A percentile compares a stretch with the other conserved stretches of the same genome.
Conservation (phyloP, 768 basidiomycete genomes). For the Podaxis rugospora region DNA sequence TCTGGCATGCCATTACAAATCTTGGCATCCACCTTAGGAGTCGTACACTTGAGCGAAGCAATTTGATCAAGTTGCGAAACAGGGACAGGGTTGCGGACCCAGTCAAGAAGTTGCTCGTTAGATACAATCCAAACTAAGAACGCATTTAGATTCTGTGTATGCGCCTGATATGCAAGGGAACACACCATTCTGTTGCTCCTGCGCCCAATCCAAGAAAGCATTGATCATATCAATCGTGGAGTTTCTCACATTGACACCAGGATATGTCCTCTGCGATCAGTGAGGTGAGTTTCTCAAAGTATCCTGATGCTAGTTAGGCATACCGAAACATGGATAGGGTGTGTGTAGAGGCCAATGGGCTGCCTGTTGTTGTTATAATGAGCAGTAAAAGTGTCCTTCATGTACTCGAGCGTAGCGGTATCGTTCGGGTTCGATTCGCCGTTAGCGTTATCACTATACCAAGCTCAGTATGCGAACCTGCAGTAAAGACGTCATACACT, state of each 20-base stretch:
- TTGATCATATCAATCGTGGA: constrained; percentile 75
- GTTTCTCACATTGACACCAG: constrained; percentile 46
- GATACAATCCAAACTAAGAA: constrained; percentile 68
- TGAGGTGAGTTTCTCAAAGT: background rate
- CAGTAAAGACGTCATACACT: constrained; percentile 21
- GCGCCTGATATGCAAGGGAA: background rate
- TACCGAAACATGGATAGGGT: constrained; percentile 73
- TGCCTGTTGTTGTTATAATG: constrained; percentile 76
- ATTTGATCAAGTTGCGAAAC: constrained; percentile 51
- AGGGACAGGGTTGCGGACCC: constrained; percentile 69
- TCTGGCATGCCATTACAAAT: constrained; percentile 77
- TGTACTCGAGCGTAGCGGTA: constrained; percentile 60
- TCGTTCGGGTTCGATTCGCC: constrained; percentile 49
- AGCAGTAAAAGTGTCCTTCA: constrained; percentile 68
- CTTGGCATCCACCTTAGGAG: constrained; percentile 55
- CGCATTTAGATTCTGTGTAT: background rate
- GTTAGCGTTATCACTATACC: constrained; percentile 48
- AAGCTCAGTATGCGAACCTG: background rate
- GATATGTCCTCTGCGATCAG: constrained; percentile 42
- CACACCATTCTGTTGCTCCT: constrained; percentile 59
- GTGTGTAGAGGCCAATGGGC: constrained; percentile 78
- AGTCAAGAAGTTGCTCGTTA: constrained; percentile 64
- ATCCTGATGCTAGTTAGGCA: constrained; percentile 13
- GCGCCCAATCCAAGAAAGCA: constrained; percentile 77
- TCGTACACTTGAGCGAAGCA: constrained; percentile 56